phyloP scores from a whole-genome alignment of 371 early-diverging fungal genomes.

The Mucor indicus region DNA sequence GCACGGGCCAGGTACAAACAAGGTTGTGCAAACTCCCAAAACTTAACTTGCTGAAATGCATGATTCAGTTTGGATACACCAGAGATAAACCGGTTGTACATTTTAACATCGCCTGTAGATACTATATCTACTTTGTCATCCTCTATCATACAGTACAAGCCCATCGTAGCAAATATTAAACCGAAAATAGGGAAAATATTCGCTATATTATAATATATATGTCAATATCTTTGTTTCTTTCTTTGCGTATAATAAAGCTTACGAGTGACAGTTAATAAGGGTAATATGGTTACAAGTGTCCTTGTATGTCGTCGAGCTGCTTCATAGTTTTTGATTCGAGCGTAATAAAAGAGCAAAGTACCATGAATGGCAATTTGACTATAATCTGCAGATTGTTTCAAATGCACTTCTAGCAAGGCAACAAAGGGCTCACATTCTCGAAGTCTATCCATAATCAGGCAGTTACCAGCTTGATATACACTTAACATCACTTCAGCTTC shows the following conservation, averaged over 20 bases:
- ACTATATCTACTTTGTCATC: constrained; percentile 30
- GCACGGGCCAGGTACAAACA: constrained; percentile 44
- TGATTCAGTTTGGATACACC: constrained; percentile 35
- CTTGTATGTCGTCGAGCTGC: constrained; percentile 23
- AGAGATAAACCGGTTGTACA: constrained; percentile 34
- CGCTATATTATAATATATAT: no score
- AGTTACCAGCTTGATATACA: constrained; percentile 40
- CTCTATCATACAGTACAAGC: constrained; percentile 35
- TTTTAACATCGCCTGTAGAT: constrained; percentile 18
- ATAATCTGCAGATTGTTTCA: constrained; percentile 32
- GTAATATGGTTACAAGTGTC: constrained; percentile 26
- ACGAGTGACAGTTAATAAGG: constrained; percentile 42
- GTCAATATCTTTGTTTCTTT: no score
- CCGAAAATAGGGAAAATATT: constrained; percentile 45
- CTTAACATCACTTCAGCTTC: constrained; percentile 46
- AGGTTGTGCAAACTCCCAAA: constrained; percentile 50
- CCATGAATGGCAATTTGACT: constrained; percentile 45
- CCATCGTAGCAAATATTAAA: constrained; percentile 43
- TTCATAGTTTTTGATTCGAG: constrained; percentile 26
- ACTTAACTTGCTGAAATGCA: constrained; percentile 47
- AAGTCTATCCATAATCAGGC: constrained; percentile 31
- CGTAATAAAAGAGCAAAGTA: constrained; percentile 37
- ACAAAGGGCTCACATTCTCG: constrained; percentile 41
- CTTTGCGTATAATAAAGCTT: no score
- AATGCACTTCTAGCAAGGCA: constrained; percentile 30